Evolutionary conservation across 371 early-diverging fungal species (phyloP).

Genomic region (Mortierella sp.): DNA sequence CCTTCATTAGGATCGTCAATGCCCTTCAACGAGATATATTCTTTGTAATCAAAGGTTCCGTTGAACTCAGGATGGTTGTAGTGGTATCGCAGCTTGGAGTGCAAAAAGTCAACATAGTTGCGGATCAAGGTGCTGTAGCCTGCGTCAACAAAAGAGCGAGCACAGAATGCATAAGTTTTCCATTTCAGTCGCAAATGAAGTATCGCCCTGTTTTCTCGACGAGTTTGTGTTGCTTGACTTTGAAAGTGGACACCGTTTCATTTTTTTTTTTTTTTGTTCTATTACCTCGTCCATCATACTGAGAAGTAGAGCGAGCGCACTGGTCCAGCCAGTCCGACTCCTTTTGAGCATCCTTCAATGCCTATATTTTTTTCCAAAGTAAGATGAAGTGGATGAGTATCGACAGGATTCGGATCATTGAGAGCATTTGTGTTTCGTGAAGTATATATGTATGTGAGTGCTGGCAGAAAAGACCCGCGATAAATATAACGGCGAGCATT

Average conservation of each 20-base stretch:
- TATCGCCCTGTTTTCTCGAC: too few relatives aligned
- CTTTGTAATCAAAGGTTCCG: conserved; percentile 96
- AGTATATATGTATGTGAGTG: too few relatives aligned
- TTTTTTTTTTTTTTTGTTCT: background rate
- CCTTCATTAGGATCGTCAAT: conserved; percentile 98
- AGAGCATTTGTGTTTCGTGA: too few relatives aligned
- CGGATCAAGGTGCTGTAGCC: conserved; percentile 93
- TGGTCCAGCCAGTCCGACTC: conserved; percentile 77
- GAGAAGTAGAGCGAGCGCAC: conserved; percentile 72
- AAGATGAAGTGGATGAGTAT: too few relatives aligned
- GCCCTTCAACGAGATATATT: conserved; percentile 92
- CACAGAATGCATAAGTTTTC: background rate
- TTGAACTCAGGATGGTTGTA: conserved; percentile 92
- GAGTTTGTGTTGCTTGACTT: too few relatives aligned
- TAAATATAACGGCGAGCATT: conserved; percentile 14
- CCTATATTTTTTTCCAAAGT: too few relatives aligned
- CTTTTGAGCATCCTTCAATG: conserved; percentile 80
- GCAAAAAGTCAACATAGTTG: conserved; percentile 89
- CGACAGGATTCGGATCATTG: too few relatives aligned
- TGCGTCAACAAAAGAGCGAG: too few relatives aligned
- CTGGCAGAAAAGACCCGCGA: too few relatives aligned
- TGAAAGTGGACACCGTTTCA: too few relatives aligned
- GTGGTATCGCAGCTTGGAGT: conserved; percentile 93
- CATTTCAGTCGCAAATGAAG: too few relatives aligned
- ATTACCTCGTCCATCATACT: conserved; percentile 64